These are phyloP conservation scores for Exutisphaerella laricina DNA, from an alignment of 2,329 filamentous ascomycete species.

Conservation along the genomic window DNA sequence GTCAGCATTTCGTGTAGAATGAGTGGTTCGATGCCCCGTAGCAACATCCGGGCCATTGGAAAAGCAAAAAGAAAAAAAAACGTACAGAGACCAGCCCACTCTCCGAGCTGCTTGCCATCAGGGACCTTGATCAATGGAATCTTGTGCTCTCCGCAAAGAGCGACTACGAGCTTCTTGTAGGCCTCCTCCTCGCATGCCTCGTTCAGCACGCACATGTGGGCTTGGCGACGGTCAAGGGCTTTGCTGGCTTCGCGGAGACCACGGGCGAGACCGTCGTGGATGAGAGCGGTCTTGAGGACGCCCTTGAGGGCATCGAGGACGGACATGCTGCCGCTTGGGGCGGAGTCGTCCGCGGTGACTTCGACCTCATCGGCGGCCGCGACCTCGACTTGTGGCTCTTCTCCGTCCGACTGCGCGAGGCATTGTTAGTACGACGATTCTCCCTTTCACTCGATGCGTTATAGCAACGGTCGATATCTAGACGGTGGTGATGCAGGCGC, in stretches of 20 bases:
- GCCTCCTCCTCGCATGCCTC: constrained; percentile 99
- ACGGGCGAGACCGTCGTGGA: constrained; percentile 98
- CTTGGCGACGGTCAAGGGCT: constrained; percentile 96
- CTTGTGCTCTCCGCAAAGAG: constrained; percentile 99
- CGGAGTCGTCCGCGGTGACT: constrained; percentile 76
- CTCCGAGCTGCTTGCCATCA: constrained; percentile 98
- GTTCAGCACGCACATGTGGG: constrained; percentile 99
- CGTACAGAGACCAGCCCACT: constrained; percentile 99
- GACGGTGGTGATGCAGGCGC: no score
- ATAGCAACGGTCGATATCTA: no score
- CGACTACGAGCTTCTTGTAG: constrained; percentile 99
- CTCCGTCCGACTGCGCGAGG: constrained; percentile 86
- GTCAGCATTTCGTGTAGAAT: no score
- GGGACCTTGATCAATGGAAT: constrained; percentile 99
- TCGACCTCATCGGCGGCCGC: constrained; percentile 80
- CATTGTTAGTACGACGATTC: constrained; percentile 16
- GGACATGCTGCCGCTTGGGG: constrained; percentile 81
- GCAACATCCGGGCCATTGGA: no score
- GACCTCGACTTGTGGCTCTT: constrained; percentile 84
- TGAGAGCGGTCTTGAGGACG: constrained; percentile 95
- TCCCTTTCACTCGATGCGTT: no score
- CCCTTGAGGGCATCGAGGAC: constrained; percentile 98
- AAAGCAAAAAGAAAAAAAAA: constrained; percentile 32
- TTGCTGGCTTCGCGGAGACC: constrained; percentile 98
- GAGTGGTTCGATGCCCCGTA: no score